phyloP scores from a whole-genome alignment of 352 stramenopile genomes.

The Phytophthora palmivora region DNA sequence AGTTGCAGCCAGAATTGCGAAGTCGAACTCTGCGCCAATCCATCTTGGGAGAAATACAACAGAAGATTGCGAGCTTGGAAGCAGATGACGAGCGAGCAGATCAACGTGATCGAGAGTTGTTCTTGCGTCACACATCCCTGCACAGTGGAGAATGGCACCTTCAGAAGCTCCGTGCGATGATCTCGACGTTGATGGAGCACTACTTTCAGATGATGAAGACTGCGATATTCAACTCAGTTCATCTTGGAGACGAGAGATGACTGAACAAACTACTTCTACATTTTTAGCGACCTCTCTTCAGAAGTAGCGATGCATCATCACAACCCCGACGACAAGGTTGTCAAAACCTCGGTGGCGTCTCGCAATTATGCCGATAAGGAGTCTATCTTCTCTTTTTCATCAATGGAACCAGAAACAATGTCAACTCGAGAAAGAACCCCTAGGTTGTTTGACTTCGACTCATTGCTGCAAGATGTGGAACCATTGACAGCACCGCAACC shows the following conservation, averaged over 20 bases:
- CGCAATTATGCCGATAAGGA: not conserved
- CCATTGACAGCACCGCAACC: slow-evolving; percentile 1
- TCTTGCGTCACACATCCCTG: slow-evolving; percentile 51
- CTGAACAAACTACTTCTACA: not conserved
- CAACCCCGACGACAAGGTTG: not conserved
- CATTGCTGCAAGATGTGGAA: slow-evolving; percentile 41
- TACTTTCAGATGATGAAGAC: slow-evolving; percentile 28
- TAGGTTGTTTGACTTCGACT: slow-evolving; percentile 66
- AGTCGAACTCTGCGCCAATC: slow-evolving; percentile 31
- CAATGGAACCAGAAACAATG: not conserved
- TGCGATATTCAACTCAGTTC: slow-evolving; percentile 24
- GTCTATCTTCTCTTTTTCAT: slow-evolving; percentile 45
- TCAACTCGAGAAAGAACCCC: not conserved
- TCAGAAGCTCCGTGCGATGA: slow-evolving; percentile 21
- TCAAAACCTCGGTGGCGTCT: not conserved
- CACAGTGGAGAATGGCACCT: slow-evolving; percentile 44
- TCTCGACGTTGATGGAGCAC: not conserved
- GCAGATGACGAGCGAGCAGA: slow-evolving; percentile 45
- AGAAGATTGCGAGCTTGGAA: slow-evolving; percentile 51
- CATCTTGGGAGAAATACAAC: slow-evolving; percentile 59
- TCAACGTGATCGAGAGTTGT: slow-evolving; percentile 44
- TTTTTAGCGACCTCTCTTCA: not conserved
- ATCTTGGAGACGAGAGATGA: slow-evolving; percentile 31
- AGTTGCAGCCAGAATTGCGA: not conserved
- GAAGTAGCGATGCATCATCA: not conserved